These are phyloP conservation scores for Gryganskiella cystojenkinii DNA, from an alignment of 192 early-diverging fungal genomes.

Conservation along the genomic window DNA sequence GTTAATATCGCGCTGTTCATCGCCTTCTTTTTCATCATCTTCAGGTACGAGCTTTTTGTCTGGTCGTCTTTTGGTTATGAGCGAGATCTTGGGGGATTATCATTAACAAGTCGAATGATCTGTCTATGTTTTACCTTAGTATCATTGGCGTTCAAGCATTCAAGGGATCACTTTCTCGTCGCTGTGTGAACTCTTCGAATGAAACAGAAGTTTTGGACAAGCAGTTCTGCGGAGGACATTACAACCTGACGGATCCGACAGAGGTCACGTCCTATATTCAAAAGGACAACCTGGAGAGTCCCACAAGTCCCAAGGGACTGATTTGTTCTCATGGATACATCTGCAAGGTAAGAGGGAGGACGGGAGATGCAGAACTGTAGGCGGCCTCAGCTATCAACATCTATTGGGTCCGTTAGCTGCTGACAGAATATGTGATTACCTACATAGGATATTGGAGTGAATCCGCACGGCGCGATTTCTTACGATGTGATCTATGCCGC, in stretches of 20 bases:
- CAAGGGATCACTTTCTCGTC: slow-evolving; percentile 64
- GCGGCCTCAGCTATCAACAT: background rate
- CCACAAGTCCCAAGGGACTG: slow-evolving; percentile 59
- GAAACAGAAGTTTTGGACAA: slow-evolving; percentile 3
- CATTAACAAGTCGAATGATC: background rate
- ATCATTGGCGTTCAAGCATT: slow-evolving; percentile 71
- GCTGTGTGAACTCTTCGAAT: slow-evolving; percentile 54
- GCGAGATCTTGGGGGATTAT: background rate
- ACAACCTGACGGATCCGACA: background rate
- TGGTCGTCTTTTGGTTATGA: background rate
- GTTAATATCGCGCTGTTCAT: slow-evolving; percentile 67
- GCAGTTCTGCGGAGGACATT: slow-evolving; percentile 53
- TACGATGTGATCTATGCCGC: slow-evolving; percentile 67
- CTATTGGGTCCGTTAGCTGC: too few relatives aligned
- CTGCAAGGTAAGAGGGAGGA: slow-evolving; percentile 51
- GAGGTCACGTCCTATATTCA: slow-evolving; percentile 13
- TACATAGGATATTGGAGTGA: slow-evolving; percentile 42
- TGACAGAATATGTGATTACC: too few relatives aligned
- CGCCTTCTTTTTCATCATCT: slow-evolving; percentile 68
- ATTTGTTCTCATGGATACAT: slow-evolving; percentile 57
- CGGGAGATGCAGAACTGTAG: background rate
- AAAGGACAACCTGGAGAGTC: background rate
- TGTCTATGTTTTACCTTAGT: slow-evolving; percentile 36
- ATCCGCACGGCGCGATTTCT: slow-evolving; percentile 51
- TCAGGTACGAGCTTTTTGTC: slow-evolving; percentile 44